Evolutionary conservation across 2,329 filamentous ascomycete species (phyloP).

Genomic region (Monosporascus sp.): DNA sequence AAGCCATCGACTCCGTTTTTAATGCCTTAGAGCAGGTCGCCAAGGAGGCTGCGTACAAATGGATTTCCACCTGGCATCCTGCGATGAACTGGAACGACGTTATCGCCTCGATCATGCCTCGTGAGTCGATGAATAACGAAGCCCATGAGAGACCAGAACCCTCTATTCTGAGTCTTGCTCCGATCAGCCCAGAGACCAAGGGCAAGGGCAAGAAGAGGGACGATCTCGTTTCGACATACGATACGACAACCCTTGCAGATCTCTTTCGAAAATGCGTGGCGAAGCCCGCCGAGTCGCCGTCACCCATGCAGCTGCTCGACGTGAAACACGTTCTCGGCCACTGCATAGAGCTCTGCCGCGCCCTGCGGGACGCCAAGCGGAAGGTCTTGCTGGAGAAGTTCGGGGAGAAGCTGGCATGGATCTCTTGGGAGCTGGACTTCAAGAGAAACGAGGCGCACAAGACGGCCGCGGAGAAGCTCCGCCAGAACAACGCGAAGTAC

Average conservation of each 20-base stretch:
- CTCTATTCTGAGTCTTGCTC: neutral
- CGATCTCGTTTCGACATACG: neutral
- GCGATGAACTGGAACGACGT: conserved; percentile 5
- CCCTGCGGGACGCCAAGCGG: conserved; percentile 12
- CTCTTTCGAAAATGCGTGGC: conserved; percentile 10
- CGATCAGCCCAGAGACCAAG: neutral
- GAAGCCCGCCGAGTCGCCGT: neutral
- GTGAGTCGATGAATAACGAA: neutral
- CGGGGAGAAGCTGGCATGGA: conserved; percentile 10
- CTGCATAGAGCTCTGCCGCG: conserved; percentile 10
- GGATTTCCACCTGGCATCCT: conserved; percentile 17
- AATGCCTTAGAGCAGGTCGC: conserved; percentile 7
- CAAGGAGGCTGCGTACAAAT: conserved; percentile 12
- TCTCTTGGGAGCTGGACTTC: conserved; percentile 9
- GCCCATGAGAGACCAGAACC: neutral
- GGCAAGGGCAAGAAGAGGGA: neutral
- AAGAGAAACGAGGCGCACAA: conserved; percentile 7
- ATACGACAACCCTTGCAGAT: conserved; percentile 2
- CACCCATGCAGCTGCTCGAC: neutral
- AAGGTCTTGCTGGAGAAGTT: conserved; percentile 6
- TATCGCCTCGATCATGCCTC: conserved; percentile 3
- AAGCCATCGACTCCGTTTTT: conserved; percentile 4
- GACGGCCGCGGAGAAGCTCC: conserved; percentile 1
- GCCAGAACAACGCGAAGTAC: neutral
- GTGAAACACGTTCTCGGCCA: conserved; percentile 11